Conservation (phyloP, 148 eudicot genomes). For the Heliamphora exappendiculata region DNA sequence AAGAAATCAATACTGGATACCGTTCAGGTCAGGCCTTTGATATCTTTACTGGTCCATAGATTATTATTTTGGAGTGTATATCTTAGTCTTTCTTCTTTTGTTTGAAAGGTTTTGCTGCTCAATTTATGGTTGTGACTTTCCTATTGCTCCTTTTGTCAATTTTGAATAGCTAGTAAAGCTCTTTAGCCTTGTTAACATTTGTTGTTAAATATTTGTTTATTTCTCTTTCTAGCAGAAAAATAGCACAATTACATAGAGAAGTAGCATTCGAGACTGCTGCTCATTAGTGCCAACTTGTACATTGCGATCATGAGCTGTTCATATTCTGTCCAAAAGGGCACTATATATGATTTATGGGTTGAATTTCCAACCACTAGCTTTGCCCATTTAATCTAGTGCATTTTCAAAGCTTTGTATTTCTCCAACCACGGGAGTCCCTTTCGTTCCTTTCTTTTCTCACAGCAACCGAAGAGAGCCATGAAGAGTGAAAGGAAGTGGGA, state of each 20-base stretch:
- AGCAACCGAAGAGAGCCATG: neutral
- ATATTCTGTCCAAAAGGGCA: neutral
- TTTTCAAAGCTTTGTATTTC: neutral
- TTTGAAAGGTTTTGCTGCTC: neutral
- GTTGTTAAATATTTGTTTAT: too few relatives aligned
- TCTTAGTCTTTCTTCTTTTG: neutral
- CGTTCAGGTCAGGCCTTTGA: constrained; percentile 59
- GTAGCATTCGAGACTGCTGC: neutral
- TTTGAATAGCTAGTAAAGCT: neutral
- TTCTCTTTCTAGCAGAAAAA: too few relatives aligned
- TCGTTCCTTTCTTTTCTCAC: neutral
- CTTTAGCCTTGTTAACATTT: too few relatives aligned
- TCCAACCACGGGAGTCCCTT: neutral
- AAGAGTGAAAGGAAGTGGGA: neutral
- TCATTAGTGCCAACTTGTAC: neutral
- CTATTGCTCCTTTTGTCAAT: neutral
- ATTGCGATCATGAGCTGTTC: neutral
- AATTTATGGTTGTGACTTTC: neutral
- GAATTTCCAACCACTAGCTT: neutral
- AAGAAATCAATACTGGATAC: constrained; percentile 95
- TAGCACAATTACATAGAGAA: too few relatives aligned
- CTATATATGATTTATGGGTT: neutral
- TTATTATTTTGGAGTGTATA: neutral
- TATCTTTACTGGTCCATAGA: neutral
- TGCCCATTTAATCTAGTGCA: neutral